A percentile compares a stretch with the other conserved stretches of the same genome.
phyloP scores from a whole-genome alignment of 306 rosid species.

The Cucurbita ficifolia region DNA sequence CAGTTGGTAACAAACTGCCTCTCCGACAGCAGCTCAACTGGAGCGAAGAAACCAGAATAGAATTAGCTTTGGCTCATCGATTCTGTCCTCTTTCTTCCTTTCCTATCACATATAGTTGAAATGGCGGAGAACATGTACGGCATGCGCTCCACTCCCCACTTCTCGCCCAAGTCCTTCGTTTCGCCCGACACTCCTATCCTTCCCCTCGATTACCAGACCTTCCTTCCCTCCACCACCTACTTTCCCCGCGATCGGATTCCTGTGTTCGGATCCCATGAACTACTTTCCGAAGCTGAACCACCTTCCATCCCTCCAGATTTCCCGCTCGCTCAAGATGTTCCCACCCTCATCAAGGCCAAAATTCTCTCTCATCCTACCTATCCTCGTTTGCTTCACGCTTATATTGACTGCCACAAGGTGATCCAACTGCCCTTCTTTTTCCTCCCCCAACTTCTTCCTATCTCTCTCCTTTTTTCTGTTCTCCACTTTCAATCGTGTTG shows the following conservation, averaged over 20 bases:
- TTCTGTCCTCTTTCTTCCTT: too few relatives aligned
- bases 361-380: constrained; percentile 74
- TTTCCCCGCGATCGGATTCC: constrained; percentile 28
- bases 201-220: constrained; percentile 48
- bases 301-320: constrained; percentile 25
- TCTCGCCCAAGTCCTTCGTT: constrained; percentile 41
- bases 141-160: constrained; percentile 34
- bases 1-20: too few relatives aligned
- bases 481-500: background rate
- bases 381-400: constrained; percentile 75
- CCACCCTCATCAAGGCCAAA: constrained; percentile 51
- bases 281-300: constrained; percentile 33
- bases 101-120: too few relatives aligned
- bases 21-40: too few relatives aligned
- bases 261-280: constrained; percentile 58
- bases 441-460: too few relatives aligned
- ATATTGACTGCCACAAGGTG: constrained; percentile 92
- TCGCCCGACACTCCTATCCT: constrained; percentile 68
- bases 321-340: constrained; percentile 18
- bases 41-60: too few relatives aligned
- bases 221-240: constrained; percentile 21
- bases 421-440: background rate
- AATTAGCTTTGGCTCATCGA: too few relatives aligned
- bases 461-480: too few relatives aligned
- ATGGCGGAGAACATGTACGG: constrained; percentile 77